Percentiles rank a stretch among this genome's conserved stretches.
Conservation (phyloP, 1,139 yeast species). For the Pichia sp. region DNA sequence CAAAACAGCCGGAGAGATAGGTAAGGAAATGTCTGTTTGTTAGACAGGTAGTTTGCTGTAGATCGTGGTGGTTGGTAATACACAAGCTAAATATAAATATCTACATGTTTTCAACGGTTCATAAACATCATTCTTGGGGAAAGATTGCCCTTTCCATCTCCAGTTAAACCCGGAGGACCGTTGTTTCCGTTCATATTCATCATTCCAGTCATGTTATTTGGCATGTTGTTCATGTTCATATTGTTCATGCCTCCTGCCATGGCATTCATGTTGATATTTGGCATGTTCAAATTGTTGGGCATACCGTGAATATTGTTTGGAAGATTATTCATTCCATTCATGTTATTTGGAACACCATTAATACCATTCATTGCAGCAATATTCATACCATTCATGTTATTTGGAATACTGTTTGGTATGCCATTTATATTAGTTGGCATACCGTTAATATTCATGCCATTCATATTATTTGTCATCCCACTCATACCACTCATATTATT, state of each 20-base stretch:
- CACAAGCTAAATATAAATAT: too few relatives aligned
- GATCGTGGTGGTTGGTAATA: too few relatives aligned
- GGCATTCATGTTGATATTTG: conserved; percentile 4
- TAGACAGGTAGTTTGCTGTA: too few relatives aligned
- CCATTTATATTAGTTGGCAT: conserved; percentile 1
- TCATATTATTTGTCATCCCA: conserved; percentile 2
- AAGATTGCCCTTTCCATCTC: conserved; percentile 5
- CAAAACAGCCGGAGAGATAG: too few relatives aligned
- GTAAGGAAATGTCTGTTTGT: too few relatives aligned
- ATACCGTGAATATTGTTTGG: not conserved
- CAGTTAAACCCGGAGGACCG: conserved; percentile 7
- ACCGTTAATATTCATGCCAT: not conserved
- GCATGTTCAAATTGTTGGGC: conserved; percentile 5
- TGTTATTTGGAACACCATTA: not conserved
- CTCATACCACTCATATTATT: conserved; percentile 3
- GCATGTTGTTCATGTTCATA: conserved; percentile 1
- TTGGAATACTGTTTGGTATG: too few relatives aligned
- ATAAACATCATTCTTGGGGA: conserved; percentile 10
- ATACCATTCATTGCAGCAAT: not conserved
- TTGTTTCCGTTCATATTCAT: not conserved
- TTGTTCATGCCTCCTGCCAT: conserved; percentile 5
- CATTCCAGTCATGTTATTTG: not conserved
- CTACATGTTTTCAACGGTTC: conserved; percentile 12
- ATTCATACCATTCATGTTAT: conserved; percentile 1
- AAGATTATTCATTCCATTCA: not conserved